Evolutionary conservation across 306 rosid genomes (phyloP), one percentile per base, ranked within the genome.

Genomic region (Pyrus communis): DNA sequence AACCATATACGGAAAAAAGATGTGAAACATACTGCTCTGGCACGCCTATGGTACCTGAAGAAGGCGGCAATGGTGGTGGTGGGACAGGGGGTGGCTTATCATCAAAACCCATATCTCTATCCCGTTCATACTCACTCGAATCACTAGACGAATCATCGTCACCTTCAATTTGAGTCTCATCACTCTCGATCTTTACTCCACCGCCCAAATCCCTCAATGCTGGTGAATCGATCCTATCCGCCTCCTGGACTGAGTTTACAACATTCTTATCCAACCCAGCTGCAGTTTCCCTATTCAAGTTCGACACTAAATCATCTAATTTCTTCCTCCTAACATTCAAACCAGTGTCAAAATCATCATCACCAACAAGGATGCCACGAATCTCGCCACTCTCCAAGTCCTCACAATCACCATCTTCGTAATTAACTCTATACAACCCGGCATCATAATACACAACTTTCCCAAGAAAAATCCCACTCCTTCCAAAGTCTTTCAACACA

Each of bases 371-470:
- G 11, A 87, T 81, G 11, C 85, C 70, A 2, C 92, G 93, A 66
- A 96, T 85, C 87, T 96, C 98, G 1, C 81, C 62, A 54, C 99
- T 92, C 69, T 91, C 97, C 45, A 96, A 82, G 79, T 96, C 99
- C 85, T 96, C 99, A 14, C 2, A 85, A 80, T 96, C 97, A 0
- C 99, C 97, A 18, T 96, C 99, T 64, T 92, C 99, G 33, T 96
- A 96, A 49, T 65, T 52, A 14, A 96, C 91, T 52, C 97, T 80
- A 67, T 96, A 96, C 61, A 89, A 74, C 1, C 99, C 99, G 1
- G 69, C 57, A 9, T 85, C 89, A 18, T 96, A 96, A 69, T 65
- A 85, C 57, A 86, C 85, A 45, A 96, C 93, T 75, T 88, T 96
- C 33, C 99, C 99, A 0, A 96, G 84, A 78, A 78, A 96, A 65